Evolutionary conservation across 495 filamentous ascomycete genomes (phyloP).

Genomic region (Aspergillus conjunctus): DNA sequence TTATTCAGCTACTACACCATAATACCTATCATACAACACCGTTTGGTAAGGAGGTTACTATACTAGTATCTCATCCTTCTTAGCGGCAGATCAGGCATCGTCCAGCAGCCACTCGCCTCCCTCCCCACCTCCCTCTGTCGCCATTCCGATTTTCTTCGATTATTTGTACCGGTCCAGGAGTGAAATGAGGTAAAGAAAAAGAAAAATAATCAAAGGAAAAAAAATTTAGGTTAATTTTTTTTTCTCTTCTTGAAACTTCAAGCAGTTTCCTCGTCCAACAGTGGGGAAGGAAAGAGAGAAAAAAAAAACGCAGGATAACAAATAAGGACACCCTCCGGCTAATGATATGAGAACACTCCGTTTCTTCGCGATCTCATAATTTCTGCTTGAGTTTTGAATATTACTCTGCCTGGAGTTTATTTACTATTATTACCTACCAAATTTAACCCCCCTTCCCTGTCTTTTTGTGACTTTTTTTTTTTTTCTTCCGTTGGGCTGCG

Average conservation of each 20-base stretch:
- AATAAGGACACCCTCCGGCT: conserved; percentile 6
- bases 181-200: background rate
- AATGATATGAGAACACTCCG: conserved; percentile 12
- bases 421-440: background rate
- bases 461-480: conserved; percentile 4
- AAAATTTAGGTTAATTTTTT: background rate
- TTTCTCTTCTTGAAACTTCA: background rate
- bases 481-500: conserved; percentile 18
- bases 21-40: no score
- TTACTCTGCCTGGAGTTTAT: background rate
- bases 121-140: conserved; percentile 16
- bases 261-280: background rate
- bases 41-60: background rate
- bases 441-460: no score
- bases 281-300: background rate
- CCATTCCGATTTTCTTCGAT: conserved; percentile 17
- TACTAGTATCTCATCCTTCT: conserved; percentile 5
- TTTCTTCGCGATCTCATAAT: conserved; percentile 18
- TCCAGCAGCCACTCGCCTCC: conserved; percentile 21
- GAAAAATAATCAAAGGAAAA: conserved; percentile 10
- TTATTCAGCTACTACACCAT: no score
- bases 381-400: conserved; percentile 1
- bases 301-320: conserved; percentile 7
- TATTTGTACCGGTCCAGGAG: conserved; percentile 3
- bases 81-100: conserved; percentile 29